These are phyloP conservation scores for Tricholomella constricta DNA, from an alignment of 768 basidiomycete genomes.

Conservation along the genomic window DNA sequence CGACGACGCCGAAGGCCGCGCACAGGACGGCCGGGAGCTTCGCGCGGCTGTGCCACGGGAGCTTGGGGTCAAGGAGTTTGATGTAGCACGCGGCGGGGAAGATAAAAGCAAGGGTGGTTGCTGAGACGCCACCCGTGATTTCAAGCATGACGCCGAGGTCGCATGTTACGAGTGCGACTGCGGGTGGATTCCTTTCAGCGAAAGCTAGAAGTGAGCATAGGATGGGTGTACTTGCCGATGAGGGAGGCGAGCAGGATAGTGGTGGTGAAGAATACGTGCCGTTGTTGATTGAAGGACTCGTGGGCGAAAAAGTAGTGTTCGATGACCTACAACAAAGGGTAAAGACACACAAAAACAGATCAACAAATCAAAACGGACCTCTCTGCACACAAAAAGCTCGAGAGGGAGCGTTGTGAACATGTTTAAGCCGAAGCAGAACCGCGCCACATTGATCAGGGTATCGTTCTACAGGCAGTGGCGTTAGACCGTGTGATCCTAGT, in stretches of 20 bases:
- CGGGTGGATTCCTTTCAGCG: conserved; percentile 9
- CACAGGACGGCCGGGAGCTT: conserved; percentile 80
- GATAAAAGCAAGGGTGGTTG: conserved; percentile 90
- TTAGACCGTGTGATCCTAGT: not conserved
- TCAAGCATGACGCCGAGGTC: conserved; percentile 99
- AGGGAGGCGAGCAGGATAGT: conserved; percentile 80
- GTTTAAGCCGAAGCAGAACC: conserved; percentile 92
- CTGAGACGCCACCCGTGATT: conserved; percentile 95
- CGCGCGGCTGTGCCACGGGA: conserved; percentile 66
- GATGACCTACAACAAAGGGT: conserved; percentile 61
- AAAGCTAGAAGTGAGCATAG: not conserved
- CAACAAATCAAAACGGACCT: conserved; percentile 46
- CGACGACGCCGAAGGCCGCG: conserved; percentile 70
- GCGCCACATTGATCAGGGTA: conserved; percentile 91
- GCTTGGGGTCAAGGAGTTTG: conserved; percentile 59
- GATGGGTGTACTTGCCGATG: conserved; percentile 55
- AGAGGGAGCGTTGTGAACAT: conserved; percentile 99
- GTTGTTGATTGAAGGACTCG: conserved; percentile 75
- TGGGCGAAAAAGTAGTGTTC: conserved; percentile 96
- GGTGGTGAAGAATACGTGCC: conserved; percentile 91
- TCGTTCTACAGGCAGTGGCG: conserved; percentile 53
- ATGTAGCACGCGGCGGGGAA: conserved; percentile 88
- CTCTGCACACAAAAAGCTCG: conserved; percentile 96
- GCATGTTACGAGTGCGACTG: conserved; percentile 91
- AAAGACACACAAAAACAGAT: not conserved